phyloP scores from a whole-genome alignment of 805 yeast genomes.

The Metschnikowia cerradonensis region DNA sequence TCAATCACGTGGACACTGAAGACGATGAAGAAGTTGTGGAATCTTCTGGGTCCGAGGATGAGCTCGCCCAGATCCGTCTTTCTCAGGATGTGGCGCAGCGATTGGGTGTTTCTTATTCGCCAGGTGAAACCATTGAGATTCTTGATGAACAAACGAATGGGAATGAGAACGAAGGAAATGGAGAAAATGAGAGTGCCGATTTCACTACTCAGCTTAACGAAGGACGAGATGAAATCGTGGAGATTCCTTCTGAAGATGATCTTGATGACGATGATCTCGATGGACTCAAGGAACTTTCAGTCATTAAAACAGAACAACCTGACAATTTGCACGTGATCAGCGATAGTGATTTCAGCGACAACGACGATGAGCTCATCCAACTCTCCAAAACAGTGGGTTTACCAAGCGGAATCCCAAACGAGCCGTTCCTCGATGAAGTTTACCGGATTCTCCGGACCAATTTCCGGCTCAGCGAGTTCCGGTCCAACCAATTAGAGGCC shows the following conservation, averaged over 20 bases:
- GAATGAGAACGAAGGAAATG: not conserved
- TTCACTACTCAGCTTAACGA: constrained; percentile 40
- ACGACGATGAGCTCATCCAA: constrained; percentile 28
- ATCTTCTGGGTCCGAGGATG: constrained; percentile 3
- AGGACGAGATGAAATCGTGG: constrained; percentile 38
- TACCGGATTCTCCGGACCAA: constrained; percentile 49
- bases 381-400: constrained; percentile 10
- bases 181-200: constrained; percentile 6
- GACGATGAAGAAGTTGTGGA: constrained; percentile 7
- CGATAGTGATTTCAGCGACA: constrained; percentile 28
- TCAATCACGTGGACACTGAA: constrained; percentile 7
- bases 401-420: not conserved
- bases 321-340: constrained; percentile 5
- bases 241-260: constrained; percentile 35
- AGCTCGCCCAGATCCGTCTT: constrained; percentile 23
- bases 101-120: constrained; percentile 25
- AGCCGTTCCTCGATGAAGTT: constrained; percentile 66
- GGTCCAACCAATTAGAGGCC: constrained; percentile 85
- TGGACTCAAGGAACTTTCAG: constrained; percentile 11
- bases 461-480: constrained; percentile 64
- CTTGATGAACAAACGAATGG: constrained; percentile 19
- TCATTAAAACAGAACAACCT: constrained; percentile 7
- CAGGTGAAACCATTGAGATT: constrained; percentile 11
- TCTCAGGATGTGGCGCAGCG: constrained; percentile 34
- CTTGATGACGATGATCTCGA: constrained; percentile 17